Percentiles rank a stretch among this genome's conserved stretches.
phyloP scores from a whole-genome alignment of 495 filamentous ascomycete genomes.

The Neohortaea acidophila region DNA sequence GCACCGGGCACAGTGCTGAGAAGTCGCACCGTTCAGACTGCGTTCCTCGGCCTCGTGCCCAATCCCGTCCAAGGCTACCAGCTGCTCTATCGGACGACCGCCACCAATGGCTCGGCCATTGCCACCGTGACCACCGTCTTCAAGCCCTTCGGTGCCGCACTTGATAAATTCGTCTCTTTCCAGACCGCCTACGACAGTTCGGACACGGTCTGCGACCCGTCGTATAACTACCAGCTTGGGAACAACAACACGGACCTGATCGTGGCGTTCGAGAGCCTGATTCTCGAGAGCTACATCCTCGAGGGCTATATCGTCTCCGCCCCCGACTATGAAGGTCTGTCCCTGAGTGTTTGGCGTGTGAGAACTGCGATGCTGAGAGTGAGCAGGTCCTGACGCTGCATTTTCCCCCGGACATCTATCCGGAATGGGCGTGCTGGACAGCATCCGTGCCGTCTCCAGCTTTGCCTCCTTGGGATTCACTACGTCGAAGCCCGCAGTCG shows the following conservation, averaged over 20 bases:
- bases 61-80: background rate
- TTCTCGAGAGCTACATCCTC: background rate
- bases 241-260: constrained; percentile 1
- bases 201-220: background rate
- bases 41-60: constrained; percentile 3
- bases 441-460: constrained; percentile 5
- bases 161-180: constrained; percentile 5
- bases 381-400: constrained; percentile 7
- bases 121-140: constrained; percentile 4
- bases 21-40: background rate
- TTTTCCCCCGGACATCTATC: constrained; percentile 5
- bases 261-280: background rate
- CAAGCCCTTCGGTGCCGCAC: background rate
- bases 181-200: constrained; percentile 4
- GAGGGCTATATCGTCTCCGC: constrained; percentile 9
- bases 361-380: no score
- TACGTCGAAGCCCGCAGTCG: background rate
- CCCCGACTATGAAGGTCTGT: constrained; percentile 11
- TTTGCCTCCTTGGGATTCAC: background rate
- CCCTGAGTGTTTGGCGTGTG: no score
- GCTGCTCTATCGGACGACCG: constrained; percentile 2
- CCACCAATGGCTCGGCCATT: constrained; percentile 5
- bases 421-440: constrained; percentile 3
- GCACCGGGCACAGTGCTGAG: background rate
- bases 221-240: constrained; percentile 5